Base-by-base conservation (phyloP, 768 basidiomycete species). In the Lentinula edodes region DNA sequence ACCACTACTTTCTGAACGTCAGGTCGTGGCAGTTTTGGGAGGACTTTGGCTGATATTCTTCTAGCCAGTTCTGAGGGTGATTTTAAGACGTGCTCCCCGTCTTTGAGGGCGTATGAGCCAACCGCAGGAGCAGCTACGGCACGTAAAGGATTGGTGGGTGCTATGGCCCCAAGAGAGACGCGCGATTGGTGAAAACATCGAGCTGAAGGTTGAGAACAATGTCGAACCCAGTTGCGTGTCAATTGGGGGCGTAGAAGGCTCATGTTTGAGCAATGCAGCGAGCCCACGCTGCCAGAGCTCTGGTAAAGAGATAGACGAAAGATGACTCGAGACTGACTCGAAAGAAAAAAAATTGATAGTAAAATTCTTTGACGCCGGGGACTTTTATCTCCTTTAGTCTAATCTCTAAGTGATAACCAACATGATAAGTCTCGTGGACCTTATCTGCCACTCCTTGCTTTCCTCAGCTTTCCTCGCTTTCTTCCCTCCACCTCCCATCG, bases 51-150 rank as follows among this genome's bases (percentile, higher is more conserved):
- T 9, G 95, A 97, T 62, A 99, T 87, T 71, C 84, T 89, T 66
- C 95, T 86, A 13, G 97, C 97, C 62, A 98, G 81, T 69, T 96
- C 96, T 4, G 95, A 97, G 6, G 97, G 93, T 0, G 95, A 95
- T 72, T 88, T 95, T 71, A 97, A 84, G 63, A 91, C 89, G 66
- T 88, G 86, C 68, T 91, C 88, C 58, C 81, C 82, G 52, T 87
- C 83, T 65, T 87, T 85, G 51, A 82, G 83, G 34, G 69, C 72
- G 69, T 88, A 91, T 16, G 83, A 80, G 60, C 89, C 89, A 15
- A 91, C 89, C 5, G 88, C 89, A 48, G 89, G 88, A 13, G 84
- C 85, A 42, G 90, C 90, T 60, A 90, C 80, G 16, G 90, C 89
- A 63, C 81, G 81, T 62, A 84, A 72, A 62, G 81, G 76, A 60